Evolutionary conservation across 805 yeast species (phyloP).

Genomic region (Yamadazyma paraphyllophila): DNA sequence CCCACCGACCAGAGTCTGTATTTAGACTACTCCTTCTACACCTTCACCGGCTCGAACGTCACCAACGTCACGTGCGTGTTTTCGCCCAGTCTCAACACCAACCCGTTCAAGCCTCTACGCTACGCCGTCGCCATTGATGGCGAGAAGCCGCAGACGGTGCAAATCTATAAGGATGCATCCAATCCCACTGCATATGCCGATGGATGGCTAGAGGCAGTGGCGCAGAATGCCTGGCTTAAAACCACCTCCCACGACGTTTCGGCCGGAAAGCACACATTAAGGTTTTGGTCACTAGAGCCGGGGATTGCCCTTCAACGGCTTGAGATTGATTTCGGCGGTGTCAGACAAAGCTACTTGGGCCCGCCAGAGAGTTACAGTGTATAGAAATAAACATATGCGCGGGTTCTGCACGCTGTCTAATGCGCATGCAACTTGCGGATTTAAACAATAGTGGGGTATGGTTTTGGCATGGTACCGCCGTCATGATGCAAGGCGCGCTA

Average conservation of each 20-base stretch:
- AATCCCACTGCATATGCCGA: constrained; percentile 15
- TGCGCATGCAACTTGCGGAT: neutral
- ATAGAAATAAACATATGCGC: neutral
- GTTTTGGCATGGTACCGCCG: too few species aligned
- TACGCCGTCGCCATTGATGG: constrained; percentile 24
- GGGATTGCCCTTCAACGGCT: constrained; percentile 15
- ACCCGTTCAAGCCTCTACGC: constrained; percentile 18
- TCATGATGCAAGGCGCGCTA: neutral
- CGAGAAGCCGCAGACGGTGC: constrained; percentile 17
- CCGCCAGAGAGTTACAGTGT: constrained; percentile 17
- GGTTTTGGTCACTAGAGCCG: constrained; percentile 17
- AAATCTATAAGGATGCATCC: constrained; percentile 16
- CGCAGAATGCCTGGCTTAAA: constrained; percentile 14
- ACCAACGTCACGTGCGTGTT: constrained; percentile 15
- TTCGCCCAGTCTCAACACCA: constrained; percentile 21
- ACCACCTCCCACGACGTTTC: constrained; percentile 15
- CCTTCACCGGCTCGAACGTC: constrained; percentile 15
- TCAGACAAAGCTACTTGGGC: constrained; percentile 14
- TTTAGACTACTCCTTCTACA: constrained; percentile 18
- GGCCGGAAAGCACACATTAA: constrained; percentile 15
- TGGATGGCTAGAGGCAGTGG: constrained; percentile 17
- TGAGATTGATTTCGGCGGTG: constrained; percentile 19
- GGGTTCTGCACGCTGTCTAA: too few species aligned
- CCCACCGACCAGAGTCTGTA: constrained; percentile 12
- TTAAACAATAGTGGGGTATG: neutral